These are phyloP conservation scores for Gracilaria domingensis DNA, from an alignment of 23 red algal species.

Conservation along the genomic window DNA sequence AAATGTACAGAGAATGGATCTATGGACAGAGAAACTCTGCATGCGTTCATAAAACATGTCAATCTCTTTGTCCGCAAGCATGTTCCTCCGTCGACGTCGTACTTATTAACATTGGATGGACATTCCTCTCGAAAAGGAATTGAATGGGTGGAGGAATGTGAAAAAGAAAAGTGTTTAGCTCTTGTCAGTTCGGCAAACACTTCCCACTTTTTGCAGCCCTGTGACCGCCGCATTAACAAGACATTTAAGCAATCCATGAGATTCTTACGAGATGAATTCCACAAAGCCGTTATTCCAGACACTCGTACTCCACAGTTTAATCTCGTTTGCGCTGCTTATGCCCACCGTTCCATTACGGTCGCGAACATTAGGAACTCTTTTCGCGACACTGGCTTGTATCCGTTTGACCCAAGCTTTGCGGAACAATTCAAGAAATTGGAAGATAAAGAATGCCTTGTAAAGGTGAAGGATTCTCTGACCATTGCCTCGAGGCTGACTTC, in stretches of 20 bases:
- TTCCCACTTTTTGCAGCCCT: slow-evolving; percentile 45
- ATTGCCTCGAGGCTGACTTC: background rate
- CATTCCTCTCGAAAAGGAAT: too few relatives aligned
- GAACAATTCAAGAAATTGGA: background rate
- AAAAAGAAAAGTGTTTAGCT: background rate
- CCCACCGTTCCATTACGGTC: too few relatives aligned
- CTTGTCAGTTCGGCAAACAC: slow-evolving; percentile 6
- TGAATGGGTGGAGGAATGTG: slow-evolving; percentile 45
- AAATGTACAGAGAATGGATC: too few relatives aligned
- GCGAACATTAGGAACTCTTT: slow-evolving; percentile 8
- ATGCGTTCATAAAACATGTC: too few relatives aligned
- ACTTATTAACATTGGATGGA: too few relatives aligned
- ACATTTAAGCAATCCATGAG: slow-evolving; percentile 9
- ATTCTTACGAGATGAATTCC: slow-evolving; percentile 4
- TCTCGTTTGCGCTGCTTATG: too few relatives aligned
- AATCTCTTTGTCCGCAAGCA: too few relatives aligned
- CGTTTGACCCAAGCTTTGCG: slow-evolving; percentile 21
- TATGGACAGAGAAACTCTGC: too few relatives aligned
- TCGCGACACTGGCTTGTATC: slow-evolving; percentile 3
- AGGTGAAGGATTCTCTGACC: background rate
- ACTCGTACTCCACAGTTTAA: too few relatives aligned
- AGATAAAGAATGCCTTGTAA: background rate
- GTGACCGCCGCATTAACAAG: slow-evolving; percentile 38
- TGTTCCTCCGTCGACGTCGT: too few relatives aligned
- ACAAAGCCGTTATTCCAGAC: too few relatives aligned